Base-by-base conservation (phyloP, 345 rosid genomes). In the Citrus trifoliata region DNA sequence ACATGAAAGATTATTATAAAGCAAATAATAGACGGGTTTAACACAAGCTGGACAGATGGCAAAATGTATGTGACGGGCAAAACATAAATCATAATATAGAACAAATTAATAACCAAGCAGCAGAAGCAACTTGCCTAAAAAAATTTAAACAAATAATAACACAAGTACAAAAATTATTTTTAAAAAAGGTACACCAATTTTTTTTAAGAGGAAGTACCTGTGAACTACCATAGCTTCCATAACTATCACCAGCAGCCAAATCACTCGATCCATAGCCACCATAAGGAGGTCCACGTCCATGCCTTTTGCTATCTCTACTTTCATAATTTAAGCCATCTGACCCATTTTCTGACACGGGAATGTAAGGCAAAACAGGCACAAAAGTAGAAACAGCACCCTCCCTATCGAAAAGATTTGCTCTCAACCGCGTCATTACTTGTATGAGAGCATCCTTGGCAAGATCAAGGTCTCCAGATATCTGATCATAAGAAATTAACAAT, bases 381-480 rank as follows among this genome's bases (percentile, higher is more conserved):
- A 93, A 77, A 48, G 95, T 74, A 81, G 99, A 88, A 81, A 86
- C 82, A 65, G 93, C 89, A 80, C 95, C 92, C 86, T 96, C 99
- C 84, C 97, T 82, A 67, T 94, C 98, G 86, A 94, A 96, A 73
- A 88, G 76, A 74, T 96, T 96, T 71, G 95, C 97, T 80, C 99
- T 93, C 78, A 96, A 83, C 67, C 98, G 90, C 13, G 88, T 89
- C 51, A 90, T 85, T 78, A 96, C 85, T 87, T 93, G 97, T 66
- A 93, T 74, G 42, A 96, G 95, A 83, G 99, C 99, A 76, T 93
- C 99, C 88, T 96, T 94, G 78, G 95, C 98, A 81, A 89, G 87
- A 78, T 94, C 98, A 84, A 92, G 97, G 79, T 96, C 98, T 78
- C 99, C 99, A 63, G 95, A 79, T 22, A 96, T 94, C 99, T 96